Percentiles rank a stretch among this genome's conserved stretches.
Evolutionary conservation across 257 asterid genomes (phyloP).

Genomic region (Forsythia suspensa): DNA sequence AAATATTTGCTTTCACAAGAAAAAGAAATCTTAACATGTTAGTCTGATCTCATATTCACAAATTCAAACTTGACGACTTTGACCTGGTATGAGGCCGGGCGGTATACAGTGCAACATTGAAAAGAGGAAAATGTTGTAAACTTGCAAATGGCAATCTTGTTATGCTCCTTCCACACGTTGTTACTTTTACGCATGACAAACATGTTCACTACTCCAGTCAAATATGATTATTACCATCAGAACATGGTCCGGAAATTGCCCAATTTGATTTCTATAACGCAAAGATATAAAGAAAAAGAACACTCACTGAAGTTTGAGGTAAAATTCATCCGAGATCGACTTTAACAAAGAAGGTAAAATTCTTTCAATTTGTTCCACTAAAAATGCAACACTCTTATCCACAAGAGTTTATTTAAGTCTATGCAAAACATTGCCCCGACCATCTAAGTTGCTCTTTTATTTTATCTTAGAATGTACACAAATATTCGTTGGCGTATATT

Average conservation of each 20-base stretch:
- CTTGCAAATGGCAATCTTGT: neutral
- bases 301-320: neutral
- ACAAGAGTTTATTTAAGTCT: neutral
- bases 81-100: neutral
- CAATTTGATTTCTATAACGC: neutral
- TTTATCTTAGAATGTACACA: neutral
- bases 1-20: neutral
- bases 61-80: neutral
- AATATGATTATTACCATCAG: neutral
- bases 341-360: neutral
- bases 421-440: neutral
- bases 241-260: neutral
- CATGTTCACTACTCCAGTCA: neutral
- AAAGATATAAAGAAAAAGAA: neutral
- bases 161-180: neutral
- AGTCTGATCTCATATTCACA: neutral
- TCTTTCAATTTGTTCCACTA: neutral
- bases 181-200: neutral
- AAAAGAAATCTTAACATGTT: neutral
- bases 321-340: neutral
- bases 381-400: neutral
- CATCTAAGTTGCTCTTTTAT: neutral
- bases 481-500: neutral
- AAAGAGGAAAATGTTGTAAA: neutral
- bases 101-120: neutral